Percentiles rank a stretch among this genome's conserved stretches.
Evolutionary conservation across 371 early-diverging fungal genomes (phyloP).

Genomic region (Syncephalastrum monosporum): DNA sequence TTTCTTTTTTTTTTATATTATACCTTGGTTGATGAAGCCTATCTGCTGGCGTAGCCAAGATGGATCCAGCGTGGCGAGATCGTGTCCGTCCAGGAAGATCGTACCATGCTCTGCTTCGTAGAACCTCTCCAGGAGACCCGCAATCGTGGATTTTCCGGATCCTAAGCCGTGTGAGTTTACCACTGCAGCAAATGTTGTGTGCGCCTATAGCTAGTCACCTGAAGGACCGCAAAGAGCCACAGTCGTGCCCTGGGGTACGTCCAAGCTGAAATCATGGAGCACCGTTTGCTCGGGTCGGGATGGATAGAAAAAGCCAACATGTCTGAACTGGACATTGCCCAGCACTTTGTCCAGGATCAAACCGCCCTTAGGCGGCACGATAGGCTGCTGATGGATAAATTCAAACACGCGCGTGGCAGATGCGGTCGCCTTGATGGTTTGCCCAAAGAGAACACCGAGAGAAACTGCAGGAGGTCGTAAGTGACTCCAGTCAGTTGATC

Average conservation of each 20-base stretch:
- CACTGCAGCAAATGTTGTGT: conserved; percentile 8
- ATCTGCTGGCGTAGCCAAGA: conserved; percentile 62
- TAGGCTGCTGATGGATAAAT: conserved; percentile 51
- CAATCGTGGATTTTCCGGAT: conserved; percentile 70
- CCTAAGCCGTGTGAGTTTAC: conserved; percentile 15
- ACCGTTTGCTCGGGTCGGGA: conserved; percentile 63
- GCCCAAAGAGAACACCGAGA: conserved; percentile 76
- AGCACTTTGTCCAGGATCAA: conserved; percentile 23
- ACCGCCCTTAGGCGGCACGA: conserved; percentile 53
- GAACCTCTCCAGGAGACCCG: conserved; percentile 64
- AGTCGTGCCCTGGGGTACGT: conserved; percentile 61
- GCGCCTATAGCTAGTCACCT: conserved; percentile 39
- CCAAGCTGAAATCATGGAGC: conserved; percentile 56
- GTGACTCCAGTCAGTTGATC: background rate
- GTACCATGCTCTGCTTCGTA: conserved; percentile 62
- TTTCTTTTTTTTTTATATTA: background rate
- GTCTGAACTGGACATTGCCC: conserved; percentile 60
- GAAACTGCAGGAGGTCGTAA: conserved; percentile 30
- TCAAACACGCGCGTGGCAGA: conserved; percentile 74
- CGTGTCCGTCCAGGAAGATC: conserved; percentile 59
- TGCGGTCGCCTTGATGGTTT: conserved; percentile 68
- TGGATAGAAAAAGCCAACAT: conserved; percentile 71
- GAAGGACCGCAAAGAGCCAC: conserved; percentile 70
- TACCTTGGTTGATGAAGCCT: conserved; percentile 73
- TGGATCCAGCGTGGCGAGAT: conserved; percentile 53